Evolutionary conservation across 2,329 filamentous ascomycete species (phyloP), one percentile per base, ranked within the genome.

Genomic region (Penicillium sp.): DNA sequence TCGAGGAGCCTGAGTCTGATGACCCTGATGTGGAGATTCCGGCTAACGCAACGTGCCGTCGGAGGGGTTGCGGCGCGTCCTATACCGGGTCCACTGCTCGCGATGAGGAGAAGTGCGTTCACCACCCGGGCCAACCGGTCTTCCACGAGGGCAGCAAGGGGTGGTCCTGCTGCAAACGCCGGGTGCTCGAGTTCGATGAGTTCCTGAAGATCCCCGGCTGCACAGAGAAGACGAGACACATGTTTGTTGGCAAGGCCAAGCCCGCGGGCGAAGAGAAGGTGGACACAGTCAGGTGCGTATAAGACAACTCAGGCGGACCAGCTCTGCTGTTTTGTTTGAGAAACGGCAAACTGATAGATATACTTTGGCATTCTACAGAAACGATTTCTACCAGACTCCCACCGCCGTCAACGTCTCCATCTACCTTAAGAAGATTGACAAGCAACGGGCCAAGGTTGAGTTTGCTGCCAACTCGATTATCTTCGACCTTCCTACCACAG

Each of bases 81-180:
- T 95, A 92, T 49, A 68, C 81, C 56, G 84, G 83, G 61, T 84
- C 84, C 0, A 72, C 79, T 43, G 75, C 79, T 35, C 80, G 90
- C 63, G 86, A 89, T 33, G 84, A 81, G 1, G 93, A 97, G 79
- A 82, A 85, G 60, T 99, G 94, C 73, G 82, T 90, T 47, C 88
- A 96, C 71, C 94, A 99, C 76, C 93, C 94, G 0, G 94, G 94
- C 5, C 86, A 84, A 23, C 91, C 94, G 25, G 88, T 99, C 65
- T 99, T 99, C 79, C 94, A 99, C 75, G 94, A 99, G 80, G 94
- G 94, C 37, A 96, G 91, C 78, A 99, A 99, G 80, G 94, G 94
- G 1, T 99, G 94, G 83, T 92, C 87, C 59, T 99, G 94, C 81
- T 99, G 94, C 80, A 97, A 97, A 84, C 83, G 91, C 68, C 85